Conservation (phyloP, 208 protist species). For the Porcisia deanei region DNA sequence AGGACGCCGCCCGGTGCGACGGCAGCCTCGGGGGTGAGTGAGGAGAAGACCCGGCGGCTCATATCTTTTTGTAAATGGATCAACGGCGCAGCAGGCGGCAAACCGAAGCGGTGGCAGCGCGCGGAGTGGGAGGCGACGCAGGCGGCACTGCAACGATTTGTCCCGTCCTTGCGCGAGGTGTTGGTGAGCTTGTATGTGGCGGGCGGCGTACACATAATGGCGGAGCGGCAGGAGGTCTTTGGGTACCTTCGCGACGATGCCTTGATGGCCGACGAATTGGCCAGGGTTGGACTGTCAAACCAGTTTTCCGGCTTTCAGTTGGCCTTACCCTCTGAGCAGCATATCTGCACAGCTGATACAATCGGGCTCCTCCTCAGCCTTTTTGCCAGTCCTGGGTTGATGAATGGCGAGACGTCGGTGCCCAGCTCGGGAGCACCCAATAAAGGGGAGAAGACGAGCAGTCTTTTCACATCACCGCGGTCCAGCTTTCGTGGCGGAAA, state of each 20-base stretch:
- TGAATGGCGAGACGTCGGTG: not conserved
- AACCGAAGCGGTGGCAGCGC: constrained; percentile 19
- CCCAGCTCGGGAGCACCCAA: not conserved
- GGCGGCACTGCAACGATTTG: constrained; percentile 25
- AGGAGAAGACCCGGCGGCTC: constrained; percentile 2
- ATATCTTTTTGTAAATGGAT: constrained; percentile 28
- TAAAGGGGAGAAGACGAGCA: not conserved
- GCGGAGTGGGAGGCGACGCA: constrained; percentile 28
- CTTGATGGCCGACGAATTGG: constrained; percentile 32
- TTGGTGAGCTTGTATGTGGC: constrained; percentile 27
- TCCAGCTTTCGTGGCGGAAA: not conserved
- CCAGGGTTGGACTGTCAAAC: constrained; percentile 26
- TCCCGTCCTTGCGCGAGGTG: constrained; percentile 27
- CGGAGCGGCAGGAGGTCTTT: constrained; percentile 31
- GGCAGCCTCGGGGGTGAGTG: not conserved
- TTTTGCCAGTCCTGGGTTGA: not conserved
- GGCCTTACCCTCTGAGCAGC: constrained; percentile 38
- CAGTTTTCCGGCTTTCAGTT: constrained; percentile 35
- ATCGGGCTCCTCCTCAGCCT: constrained; percentile 32
- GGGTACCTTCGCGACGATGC: constrained; percentile 29
- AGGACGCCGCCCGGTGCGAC: not conserved
- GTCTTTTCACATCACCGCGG: not conserved
- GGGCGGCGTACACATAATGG: constrained; percentile 23
- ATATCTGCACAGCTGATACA: constrained; percentile 33
- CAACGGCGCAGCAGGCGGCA: constrained; percentile 3